Evolutionary conservation across 2,329 filamentous ascomycete species (phyloP).

Genomic region (Hypomyces perniciosus): DNA sequence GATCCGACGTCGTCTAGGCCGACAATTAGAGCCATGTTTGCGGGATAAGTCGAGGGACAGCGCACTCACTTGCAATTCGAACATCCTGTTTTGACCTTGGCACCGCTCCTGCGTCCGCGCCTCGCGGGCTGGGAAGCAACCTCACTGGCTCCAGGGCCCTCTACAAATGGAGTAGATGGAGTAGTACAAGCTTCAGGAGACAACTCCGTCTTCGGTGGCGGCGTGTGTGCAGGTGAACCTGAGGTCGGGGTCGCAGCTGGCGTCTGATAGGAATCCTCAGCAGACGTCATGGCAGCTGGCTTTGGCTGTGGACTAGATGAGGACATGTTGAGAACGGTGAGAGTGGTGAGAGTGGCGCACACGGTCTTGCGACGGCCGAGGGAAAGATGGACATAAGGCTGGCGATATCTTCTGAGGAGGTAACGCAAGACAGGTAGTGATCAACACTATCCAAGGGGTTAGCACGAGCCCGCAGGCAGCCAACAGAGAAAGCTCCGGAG

Average conservation of each 20-base stretch:
- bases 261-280: constrained; percentile 6
- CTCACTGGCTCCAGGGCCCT: neutral
- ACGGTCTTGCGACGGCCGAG: neutral
- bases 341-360: neutral
- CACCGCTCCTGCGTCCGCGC: constrained; percentile 47
- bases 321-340: neutral
- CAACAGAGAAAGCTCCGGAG: too few relatives aligned
- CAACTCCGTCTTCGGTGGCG: neutral
- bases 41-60: neutral
- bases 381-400: neutral
- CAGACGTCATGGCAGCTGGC: neutral
- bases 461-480: too few relatives aligned
- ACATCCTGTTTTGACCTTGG: constrained; percentile 62
- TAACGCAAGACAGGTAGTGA: too few relatives aligned
- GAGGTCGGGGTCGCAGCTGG: constrained; percentile 8
- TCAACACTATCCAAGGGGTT: too few relatives aligned
- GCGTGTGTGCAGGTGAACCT: neutral
- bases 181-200: neutral
- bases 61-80: constrained; percentile 60
- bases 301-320: neutral
- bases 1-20: constrained; percentile 50
- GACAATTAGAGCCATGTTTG: neutral
- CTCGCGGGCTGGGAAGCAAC: constrained; percentile 22
- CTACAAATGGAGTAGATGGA: neutral
- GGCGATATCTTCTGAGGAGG: neutral